Percentiles rank a stretch among this genome's conserved stretches.
Conservation (phyloP, 2,329 filamentous ascomycete species). For the Trematosphaeria pertusa region DNA sequence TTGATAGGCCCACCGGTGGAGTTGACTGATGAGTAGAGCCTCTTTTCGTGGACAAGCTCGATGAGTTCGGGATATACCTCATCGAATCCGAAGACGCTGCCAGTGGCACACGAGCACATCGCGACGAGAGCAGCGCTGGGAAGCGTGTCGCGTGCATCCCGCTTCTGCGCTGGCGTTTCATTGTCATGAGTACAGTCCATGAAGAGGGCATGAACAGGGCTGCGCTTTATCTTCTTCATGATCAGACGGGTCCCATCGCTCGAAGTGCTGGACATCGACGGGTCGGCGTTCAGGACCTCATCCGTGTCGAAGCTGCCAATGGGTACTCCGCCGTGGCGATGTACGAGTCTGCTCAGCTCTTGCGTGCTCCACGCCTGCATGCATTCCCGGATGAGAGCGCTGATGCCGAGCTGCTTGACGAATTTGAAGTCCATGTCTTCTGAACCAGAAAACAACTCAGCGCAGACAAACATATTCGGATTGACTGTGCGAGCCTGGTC, state of each 20-base stretch:
- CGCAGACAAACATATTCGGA: slow-evolving; percentile 88
- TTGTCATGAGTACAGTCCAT: slow-evolving; percentile 99
- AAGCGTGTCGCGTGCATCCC: slow-evolving; percentile 90
- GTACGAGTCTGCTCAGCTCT: slow-evolving; percentile 90
- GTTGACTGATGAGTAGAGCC: slow-evolving; percentile 80
- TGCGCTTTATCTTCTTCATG: slow-evolving; percentile 82
- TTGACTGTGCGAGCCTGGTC: slow-evolving; percentile 90
- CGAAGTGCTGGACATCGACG: slow-evolving; percentile 34
- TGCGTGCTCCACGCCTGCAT: slow-evolving; percentile 98
- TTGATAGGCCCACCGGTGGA: slow-evolving; percentile 67
- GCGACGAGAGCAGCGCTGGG: slow-evolving; percentile 92
- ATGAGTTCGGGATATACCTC: slow-evolving; percentile 93
- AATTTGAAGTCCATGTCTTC: slow-evolving; percentile 97
- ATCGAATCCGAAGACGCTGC: slow-evolving; percentile 97
- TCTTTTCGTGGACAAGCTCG: slow-evolving; percentile 89
- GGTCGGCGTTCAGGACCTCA: slow-evolving; percentile 72
- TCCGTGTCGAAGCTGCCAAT: slow-evolving; percentile 98
- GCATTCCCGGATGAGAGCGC: slow-evolving; percentile 90
- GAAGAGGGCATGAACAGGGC: slow-evolving; percentile 89
- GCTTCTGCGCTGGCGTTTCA: slow-evolving; percentile 92
- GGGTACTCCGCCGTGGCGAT: slow-evolving; percentile 89
- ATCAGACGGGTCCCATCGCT: slow-evolving; percentile 62
- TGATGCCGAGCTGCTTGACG: slow-evolving; percentile 89
- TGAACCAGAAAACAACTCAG: slow-evolving; percentile 93
- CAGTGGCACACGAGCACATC: slow-evolving; percentile 94